Percentiles rank a stretch among this genome's conserved stretches.
Conservation (phyloP, 75 land plant genomes). For the Pinus tabuliformis region DNA sequence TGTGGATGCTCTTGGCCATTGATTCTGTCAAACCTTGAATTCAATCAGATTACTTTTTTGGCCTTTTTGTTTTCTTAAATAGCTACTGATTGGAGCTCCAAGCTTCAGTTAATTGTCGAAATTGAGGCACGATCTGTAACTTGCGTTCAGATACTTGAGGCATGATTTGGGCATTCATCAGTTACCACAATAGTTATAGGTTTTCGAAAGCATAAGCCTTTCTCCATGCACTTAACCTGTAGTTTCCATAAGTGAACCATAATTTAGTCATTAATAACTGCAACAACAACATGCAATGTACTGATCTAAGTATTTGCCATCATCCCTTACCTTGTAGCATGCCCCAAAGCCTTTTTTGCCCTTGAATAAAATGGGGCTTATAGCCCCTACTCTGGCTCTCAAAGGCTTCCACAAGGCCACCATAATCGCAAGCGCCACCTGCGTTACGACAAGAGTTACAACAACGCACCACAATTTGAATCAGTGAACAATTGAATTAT, state of each 20-base stretch:
- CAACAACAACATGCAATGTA: no score
- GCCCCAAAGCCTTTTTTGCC: constrained; percentile 81
- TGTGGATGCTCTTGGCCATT: no score
- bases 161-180: constrained; percentile 43
- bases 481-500: background rate
- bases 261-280: no score
- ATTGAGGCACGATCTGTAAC: no score
- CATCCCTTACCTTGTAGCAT: constrained; percentile 41
- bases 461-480: background rate
- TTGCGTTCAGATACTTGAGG: no score
- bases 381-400: constrained; percentile 66
- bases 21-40: no score
- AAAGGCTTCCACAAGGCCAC: constrained; percentile 63
- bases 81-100: no score
- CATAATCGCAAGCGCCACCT: constrained; percentile 93
- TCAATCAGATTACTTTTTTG: no score
- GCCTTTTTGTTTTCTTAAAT: no score
- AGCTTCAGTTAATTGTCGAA: no score
- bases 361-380: constrained; percentile 67
- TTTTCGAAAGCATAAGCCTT: constrained; percentile 9
- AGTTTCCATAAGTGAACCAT: no score
- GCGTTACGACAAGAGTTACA: background rate
- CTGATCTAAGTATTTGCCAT: no score
- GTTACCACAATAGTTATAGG: constrained; percentile 22
- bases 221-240: constrained; percentile 17